Base-by-base conservation (phyloP, 768 basidiomycete genomes). In the Boletus rufocinnamomeus region DNA sequence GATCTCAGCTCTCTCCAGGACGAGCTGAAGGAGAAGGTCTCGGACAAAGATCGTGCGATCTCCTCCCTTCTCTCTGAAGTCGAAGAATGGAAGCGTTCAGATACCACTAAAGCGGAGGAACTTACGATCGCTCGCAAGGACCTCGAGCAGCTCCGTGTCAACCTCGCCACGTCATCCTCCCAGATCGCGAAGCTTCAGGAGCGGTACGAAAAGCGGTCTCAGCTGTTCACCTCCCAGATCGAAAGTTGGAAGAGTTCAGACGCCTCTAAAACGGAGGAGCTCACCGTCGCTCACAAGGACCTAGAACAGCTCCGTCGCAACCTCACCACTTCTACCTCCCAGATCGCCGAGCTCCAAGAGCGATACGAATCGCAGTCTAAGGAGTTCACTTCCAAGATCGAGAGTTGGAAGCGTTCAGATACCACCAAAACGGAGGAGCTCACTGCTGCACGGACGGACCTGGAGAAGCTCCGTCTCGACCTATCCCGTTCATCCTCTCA, bases 391-490 rank as follows among this genome's bases (percentile, higher is more conserved):
- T n/a, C n/a, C n/a, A n/a, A n/a, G n/a, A n/a, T 27, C 27, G 49
- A 50, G 14, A 14, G 13, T 16, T 50, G 14, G 14, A 35, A 50
- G 5, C 32, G 21, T 2, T 21, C 49, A 10, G 32, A 50, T 4
- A 5, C 4, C 25, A 9, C 25, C 3, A 45, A 45, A 17, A 25
- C 16, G 8, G 6, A 47, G 23, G 50, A 48, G 25, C 56, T 60
- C 27, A 34, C 50, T 1, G n/a, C 19, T 11, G 28, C 17, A 14
- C 54, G 49, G 41, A 55, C 28, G 17, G 56, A 47, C 8, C 28
- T 61, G 23, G 59, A 59, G 2, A 14, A 48, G 17, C 46, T 62
- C 25, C 54, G 40, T 44, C 54, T 16, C 6, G 32, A 62, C 41
- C 37, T 60, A 5, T 16, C 17, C 4, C 1, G 5, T 6, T 43